Percentiles rank a stretch among this genome's conserved stretches.
phyloP scores from a whole-genome alignment of 371 early-diverging fungal genomes.

The Polyrhizophydium stewartii region DNA sequence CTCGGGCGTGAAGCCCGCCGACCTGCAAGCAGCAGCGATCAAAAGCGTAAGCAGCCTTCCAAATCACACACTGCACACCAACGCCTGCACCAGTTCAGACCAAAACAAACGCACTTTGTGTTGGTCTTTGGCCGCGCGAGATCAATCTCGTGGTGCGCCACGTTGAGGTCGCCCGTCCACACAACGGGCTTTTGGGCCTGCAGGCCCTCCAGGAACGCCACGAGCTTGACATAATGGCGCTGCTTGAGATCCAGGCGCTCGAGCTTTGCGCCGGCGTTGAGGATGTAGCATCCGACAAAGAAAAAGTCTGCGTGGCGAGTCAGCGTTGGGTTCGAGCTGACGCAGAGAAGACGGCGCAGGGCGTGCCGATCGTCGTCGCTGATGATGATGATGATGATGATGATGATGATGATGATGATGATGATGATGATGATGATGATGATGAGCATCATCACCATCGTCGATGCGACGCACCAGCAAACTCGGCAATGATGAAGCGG shows the following conservation, averaged over 20 bases:
- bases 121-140: constrained; percentile 79
- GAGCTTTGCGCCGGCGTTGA: constrained; percentile 76
- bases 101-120: constrained; percentile 27
- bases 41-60: background rate
- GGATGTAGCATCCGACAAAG: constrained; percentile 69
- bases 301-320: constrained; percentile 7
- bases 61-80: background rate
- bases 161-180: constrained; percentile 89
- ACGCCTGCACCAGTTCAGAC: background rate
- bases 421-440: too few relatives aligned
- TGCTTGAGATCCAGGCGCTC: constrained; percentile 59
- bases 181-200: constrained; percentile 72
- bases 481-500: constrained; percentile 71
- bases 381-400: too few relatives aligned
- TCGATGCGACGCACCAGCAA: constrained; percentile 2
- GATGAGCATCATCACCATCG: too few relatives aligned
- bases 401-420: too few relatives aligned
- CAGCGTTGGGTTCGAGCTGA: background rate
- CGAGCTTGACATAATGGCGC: constrained; percentile 66
- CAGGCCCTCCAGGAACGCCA: constrained; percentile 60
- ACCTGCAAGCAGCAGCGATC: constrained; percentile 29
- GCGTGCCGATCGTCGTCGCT: too few relatives aligned
- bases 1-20: constrained; percentile 82
- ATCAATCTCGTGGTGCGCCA: constrained; percentile 79
- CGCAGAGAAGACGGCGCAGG: background rate